Base-by-base conservation (phyloP, 768 basidiomycete genomes). In the Lactarius psammicola region DNA sequence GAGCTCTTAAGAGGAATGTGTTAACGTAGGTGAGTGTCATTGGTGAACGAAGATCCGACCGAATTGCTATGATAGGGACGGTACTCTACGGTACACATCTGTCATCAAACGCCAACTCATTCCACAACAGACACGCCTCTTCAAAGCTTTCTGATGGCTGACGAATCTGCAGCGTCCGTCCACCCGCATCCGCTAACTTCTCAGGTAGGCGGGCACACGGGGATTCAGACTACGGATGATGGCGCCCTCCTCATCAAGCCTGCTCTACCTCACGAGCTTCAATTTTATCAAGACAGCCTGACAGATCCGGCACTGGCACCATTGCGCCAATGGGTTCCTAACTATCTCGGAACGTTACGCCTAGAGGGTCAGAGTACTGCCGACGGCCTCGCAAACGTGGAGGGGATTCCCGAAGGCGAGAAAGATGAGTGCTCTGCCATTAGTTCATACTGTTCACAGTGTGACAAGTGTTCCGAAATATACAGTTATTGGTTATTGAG, bases 171-270 rank as follows among this genome's bases (percentile, higher is more conserved):
- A 31, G 44, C 20, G 26, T 20, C 64, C 18, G 7, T 6, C 13
- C 49, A 30, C 13, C 17, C 55, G 6, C 56, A 62, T 26, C 78
- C 81, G 2, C 79, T 88, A 30, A 73, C 74, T 11, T 77, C 82
- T 23, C 90, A 94, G 77, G 92, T 95, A 58, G 92, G 90, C 23
- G 94, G 94, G 0, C 94, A 96, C 72, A 74, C 84, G 4, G 87
- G 88, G 23, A 83, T 95, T n/a, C 79, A 84, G 53, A 79, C 85
- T 6, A 86, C 84, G 4, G 87, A 87, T 67, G 89, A 92, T 70
- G 86, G 85, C 17, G 86, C 86, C 1, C 84, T 94, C n/a, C 76
- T 96, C 51, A 87, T 94, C 79, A 95, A 96, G 75, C 85, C 88
- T 7, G 84, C 87, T 18, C 76, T 86, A 13, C 81, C 80, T 0